phyloP scores from a whole-genome alignment of 2,329 filamentous ascomycete genomes.

The Colletotrichum simmondsii region DNA sequence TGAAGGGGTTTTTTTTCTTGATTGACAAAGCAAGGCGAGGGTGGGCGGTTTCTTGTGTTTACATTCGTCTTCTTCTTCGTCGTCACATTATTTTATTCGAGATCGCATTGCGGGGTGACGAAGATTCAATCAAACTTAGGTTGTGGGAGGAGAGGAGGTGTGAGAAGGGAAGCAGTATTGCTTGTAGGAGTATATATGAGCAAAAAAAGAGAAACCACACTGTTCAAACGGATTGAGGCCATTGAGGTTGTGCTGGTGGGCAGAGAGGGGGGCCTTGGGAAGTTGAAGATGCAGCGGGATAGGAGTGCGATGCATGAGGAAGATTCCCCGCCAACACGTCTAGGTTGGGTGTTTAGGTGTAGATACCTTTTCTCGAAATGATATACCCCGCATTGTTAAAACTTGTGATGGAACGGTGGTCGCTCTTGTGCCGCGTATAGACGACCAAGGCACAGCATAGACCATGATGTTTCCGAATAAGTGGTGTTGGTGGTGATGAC shows the following conservation, averaged over 20 bases:
- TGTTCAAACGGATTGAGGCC: neutral
- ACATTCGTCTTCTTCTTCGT: neutral
- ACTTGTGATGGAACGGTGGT: too few relatives aligned
- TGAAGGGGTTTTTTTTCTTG: neutral
- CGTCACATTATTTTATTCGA: neutral
- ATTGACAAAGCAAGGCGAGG: conserved; percentile 26
- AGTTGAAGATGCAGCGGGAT: too few relatives aligned
- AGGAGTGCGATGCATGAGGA: too few relatives aligned
- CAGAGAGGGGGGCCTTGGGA: too few relatives aligned
- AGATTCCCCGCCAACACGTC: too few relatives aligned
- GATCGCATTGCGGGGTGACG: conserved; percentile 29
- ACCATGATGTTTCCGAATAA: neutral
- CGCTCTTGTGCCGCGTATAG: neutral
- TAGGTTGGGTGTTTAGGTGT: neutral
- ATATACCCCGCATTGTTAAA: conserved; percentile 6
- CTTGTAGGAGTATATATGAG: conserved; percentile 26
- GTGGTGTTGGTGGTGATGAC: neutral
- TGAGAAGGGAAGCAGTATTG: neutral
- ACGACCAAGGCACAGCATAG: neutral
- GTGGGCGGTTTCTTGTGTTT: conserved; percentile 6
- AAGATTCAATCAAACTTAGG: conserved; percentile 18
- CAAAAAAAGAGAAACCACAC: neutral
- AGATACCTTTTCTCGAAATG: neutral
- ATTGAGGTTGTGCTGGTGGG: too few relatives aligned
- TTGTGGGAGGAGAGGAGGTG: too few relatives aligned